Base-by-base conservation (phyloP, 805 yeast genomes). In the Metschnikowia koreensis region DNA sequence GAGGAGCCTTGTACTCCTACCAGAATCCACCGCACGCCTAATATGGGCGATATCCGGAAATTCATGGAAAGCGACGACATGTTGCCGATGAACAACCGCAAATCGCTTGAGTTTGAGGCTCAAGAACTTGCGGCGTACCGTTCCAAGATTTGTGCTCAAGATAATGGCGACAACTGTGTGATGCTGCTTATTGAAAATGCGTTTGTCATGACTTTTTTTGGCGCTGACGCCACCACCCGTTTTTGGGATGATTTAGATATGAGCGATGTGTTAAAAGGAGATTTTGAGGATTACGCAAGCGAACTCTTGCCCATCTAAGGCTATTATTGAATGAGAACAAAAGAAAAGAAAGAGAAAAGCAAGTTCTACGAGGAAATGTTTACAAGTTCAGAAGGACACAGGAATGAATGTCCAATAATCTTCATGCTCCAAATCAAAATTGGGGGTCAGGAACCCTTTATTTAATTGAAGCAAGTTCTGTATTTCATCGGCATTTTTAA, bases 181-280 rank as follows among this genome's bases (percentile, higher is more conserved):
- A 41, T 59, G 38, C 44, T 44, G 38, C 47, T 59, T 34, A 53
- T 59, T 10, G 61, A 58, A 29, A 59, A 59, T 27, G 57, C 56
- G 10, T 48, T 58, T 17, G 49, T 59, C 40, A 48, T 59, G 56
- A 47, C 56, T 0, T 56, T 59, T 44, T 57, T 48, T 31, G 46
- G 39, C 31, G 38, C 27, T 3, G 45, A 13, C 7, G 37, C 44
- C 10, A 40, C 10, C 13, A 16, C 34, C 17, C 56, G 61, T 6
- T 43, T 11, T 36, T 58, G 61, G 61, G 61, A 58, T 38, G 55
- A 58, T 15, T 22, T 58, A 13, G 57, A 57, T 34, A 38, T 46
- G 26, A 36, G 33, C 15, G 58, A 51, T 11, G 38, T 43, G 1
- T 47, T 57, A 36, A 56, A 49, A 46, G 40, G 44, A 15, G 57